Percentiles rank a stretch among this genome's conserved stretches.
Evolutionary conservation across 345 rosid genomes (phyloP).

Genomic region (Kernera saxatilis): DNA sequence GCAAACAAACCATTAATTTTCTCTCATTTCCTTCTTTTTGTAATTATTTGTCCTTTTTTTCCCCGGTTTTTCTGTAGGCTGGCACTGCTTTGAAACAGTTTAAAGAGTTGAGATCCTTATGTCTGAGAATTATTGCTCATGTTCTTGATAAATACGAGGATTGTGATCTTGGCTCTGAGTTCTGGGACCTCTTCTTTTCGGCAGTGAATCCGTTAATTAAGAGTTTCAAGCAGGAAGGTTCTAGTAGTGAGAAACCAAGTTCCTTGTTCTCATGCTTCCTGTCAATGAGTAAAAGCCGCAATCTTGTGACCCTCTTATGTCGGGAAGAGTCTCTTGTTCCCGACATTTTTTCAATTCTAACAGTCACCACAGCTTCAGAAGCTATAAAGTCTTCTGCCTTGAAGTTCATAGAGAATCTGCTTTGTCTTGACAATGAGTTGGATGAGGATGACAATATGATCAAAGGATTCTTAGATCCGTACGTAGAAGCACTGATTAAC

Average conservation of each 20-base stretch:
- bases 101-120: conserved; percentile 76
- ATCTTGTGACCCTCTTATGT: conserved; percentile 50
- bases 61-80: conserved; percentile 39
- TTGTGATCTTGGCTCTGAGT: conserved; percentile 63
- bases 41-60: not conserved
- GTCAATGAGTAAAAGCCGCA: conserved; percentile 82
- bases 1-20: not conserved
- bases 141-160: conserved; percentile 76
- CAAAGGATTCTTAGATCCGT: conserved; percentile 44
- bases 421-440: conserved; percentile 58
- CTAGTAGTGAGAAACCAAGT: conserved; percentile 94
- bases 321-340: conserved; percentile 63
- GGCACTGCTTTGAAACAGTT: conserved; percentile 45
- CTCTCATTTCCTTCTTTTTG: not conserved
- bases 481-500: conserved; percentile 52
- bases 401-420: conserved; percentile 71
- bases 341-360: conserved; percentile 74
- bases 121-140: conserved; percentile 63
- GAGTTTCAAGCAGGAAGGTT: conserved; percentile 82
- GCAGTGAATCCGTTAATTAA: conserved; percentile 65
- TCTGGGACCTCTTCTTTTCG: conserved; percentile 82
- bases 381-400: conserved; percentile 64
- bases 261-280: conserved; percentile 81
- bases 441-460: conserved; percentile 41
- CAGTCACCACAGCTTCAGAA: conserved; percentile 67